Conservation (phyloP, 2,329 filamentous ascomycete species). For the Aphanocladium album region DNA sequence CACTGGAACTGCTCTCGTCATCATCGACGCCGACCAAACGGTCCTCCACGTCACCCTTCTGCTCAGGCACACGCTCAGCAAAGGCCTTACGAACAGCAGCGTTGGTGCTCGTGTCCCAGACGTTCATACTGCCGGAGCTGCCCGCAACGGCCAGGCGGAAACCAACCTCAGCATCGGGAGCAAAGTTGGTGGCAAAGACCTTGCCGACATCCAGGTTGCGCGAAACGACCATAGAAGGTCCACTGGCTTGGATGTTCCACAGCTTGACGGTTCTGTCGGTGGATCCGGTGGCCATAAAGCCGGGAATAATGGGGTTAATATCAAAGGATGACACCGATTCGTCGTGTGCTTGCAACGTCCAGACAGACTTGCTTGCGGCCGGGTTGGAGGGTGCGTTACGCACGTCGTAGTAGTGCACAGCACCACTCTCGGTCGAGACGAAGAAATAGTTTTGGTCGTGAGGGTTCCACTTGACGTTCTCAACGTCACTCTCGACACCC, state of each 20-base stretch:
- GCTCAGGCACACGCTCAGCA: slow-evolving; percentile 58
- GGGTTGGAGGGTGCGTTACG: slow-evolving; percentile 71
- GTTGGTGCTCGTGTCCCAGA: slow-evolving; percentile 97
- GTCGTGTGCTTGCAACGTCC: slow-evolving; percentile 94
- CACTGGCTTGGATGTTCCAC: slow-evolving; percentile 80
- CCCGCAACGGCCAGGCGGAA: slow-evolving; percentile 92
- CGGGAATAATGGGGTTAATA: slow-evolving; percentile 82
- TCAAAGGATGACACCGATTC: slow-evolving; percentile 89
- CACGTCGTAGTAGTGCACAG: slow-evolving; percentile 88
- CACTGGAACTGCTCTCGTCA: slow-evolving; percentile 62
- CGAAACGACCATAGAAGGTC: slow-evolving; percentile 85
- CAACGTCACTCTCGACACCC: slow-evolving; percentile 94
- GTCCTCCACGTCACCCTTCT: slow-evolving; percentile 60
- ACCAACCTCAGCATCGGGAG: slow-evolving; percentile 81
- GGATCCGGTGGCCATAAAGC: slow-evolving; percentile 88
- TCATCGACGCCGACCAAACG: slow-evolving; percentile 69
- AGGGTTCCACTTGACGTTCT: slow-evolving; percentile 87
- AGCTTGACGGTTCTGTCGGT: slow-evolving; percentile 94
- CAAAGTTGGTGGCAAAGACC: slow-evolving; percentile 87
- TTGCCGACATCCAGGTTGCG: slow-evolving; percentile 91
- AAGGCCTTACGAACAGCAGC: slow-evolving; percentile 79
- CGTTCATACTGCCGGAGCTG: slow-evolving; percentile 85
- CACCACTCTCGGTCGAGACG: slow-evolving; percentile 85
- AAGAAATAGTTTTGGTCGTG: slow-evolving; percentile 93
- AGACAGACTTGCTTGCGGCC: slow-evolving; percentile 74